Base-by-base conservation (phyloP, 257 asterid species). In the Leonotis leonurus region DNA sequence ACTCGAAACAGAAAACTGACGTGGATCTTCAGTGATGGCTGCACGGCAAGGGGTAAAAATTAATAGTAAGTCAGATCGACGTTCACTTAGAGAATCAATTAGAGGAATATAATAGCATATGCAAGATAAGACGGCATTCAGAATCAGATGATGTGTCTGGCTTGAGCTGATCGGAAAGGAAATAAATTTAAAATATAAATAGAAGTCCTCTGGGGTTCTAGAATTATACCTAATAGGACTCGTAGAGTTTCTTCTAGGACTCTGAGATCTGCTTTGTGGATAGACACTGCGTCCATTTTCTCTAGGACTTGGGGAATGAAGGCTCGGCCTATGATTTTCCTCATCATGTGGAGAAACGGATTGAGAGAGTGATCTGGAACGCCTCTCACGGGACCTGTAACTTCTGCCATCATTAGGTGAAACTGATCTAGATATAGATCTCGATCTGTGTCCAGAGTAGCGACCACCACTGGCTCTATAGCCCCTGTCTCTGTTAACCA, bases 341-440 rank as follows among this genome's bases (percentile, higher is more conserved):
- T 75, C 78, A 43, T 56, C 73, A 17, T 4, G 63, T 37, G 95
- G 94, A 62, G 95, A 78, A 72, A 48, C 70, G 12, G 94, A 79
- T 56, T 60, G 74, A 7, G 87, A 76, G 18, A 71, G 33, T 24
- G 92, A 73, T 63, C 73, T 69, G 26, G 56, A 11, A 50, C 18
- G 56, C 56, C 56, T 50, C 10, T 12, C 56, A 22, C 56, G 33
- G 35, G 56, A 50, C 32, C 35, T 50, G 35, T 24, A 24, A 25
- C 33, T 13, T 50, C 35, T 50, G 14, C 12, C 56, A 24, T 11
- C 20, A 18, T 50, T 1, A 2, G 20, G 35, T 12, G 56, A 50
- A 50, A 25, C 35, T 50, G 56, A 50, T 50, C 56, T 50, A 50
- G 56, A 50, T 18, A 50, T 24, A 50, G 56, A 50, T 50, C 56